phyloP scores from a whole-genome alignment of 75 land plant genomes.

The Picea glauca region DNA sequence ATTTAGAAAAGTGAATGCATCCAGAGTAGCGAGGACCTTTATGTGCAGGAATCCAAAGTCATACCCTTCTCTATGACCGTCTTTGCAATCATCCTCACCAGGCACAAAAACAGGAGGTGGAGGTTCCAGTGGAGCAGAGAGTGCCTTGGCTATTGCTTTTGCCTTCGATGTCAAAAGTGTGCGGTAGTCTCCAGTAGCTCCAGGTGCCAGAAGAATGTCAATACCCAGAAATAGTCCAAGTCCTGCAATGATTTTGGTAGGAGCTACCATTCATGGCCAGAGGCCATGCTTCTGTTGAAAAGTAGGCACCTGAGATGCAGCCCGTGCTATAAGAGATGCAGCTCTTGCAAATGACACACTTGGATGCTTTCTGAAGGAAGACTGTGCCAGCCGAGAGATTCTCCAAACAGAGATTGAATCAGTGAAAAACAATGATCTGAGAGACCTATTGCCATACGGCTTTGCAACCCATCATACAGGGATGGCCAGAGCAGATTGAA shows the following conservation, averaged over 20 bases:
- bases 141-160: constrained; percentile 81
- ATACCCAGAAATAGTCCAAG: constrained; percentile 91
- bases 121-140: constrained; percentile 73
- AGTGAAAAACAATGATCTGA: constrained; percentile 85
- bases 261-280: constrained; percentile 98
- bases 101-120: constrained; percentile 83
- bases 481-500: constrained; percentile 71
- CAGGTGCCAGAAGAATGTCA: constrained; percentile 97
- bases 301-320: constrained; percentile 76
- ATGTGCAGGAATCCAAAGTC: constrained; percentile 98
- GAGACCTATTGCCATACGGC: constrained; percentile 89
- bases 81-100: constrained; percentile 74
- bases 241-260: constrained; percentile 98
- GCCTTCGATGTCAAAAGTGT: constrained; percentile 94
- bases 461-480: constrained; percentile 99
- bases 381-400: constrained; percentile 92
- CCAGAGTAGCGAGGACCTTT: constrained; percentile 48
- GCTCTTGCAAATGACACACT: constrained; percentile 92
- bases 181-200: constrained; percentile 98
- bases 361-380: constrained; percentile 83
- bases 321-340: constrained; percentile 78
- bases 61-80: constrained; percentile 79
- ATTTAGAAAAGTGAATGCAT: background rate
- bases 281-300: constrained; percentile 79
- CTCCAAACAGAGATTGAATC: constrained; percentile 74